Base-by-base conservation (phyloP, 2,329 filamentous ascomycete species). In the Fusarium chlamydosporum region DNA sequence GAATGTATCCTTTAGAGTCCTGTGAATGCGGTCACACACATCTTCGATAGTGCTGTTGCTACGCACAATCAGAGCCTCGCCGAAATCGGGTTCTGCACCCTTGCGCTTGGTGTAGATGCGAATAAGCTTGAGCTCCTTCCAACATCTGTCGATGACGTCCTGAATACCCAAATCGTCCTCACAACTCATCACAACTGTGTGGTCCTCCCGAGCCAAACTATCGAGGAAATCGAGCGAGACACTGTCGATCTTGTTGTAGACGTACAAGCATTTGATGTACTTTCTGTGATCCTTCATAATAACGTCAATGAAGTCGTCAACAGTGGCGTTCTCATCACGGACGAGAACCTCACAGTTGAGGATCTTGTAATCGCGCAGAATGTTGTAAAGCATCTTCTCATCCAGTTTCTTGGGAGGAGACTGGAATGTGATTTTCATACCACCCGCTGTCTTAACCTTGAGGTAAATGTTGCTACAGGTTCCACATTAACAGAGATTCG, bases 201-300 rank as follows among this genome's bases (percentile, higher is more conserved):
- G 86, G 4, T 94, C 93, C 81, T 99, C 96, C 64, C 94, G 90
- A 7, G 96, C 96, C 23, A 99, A 85, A 77, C 91, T 89, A 83
- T 99, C 92, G 47, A 99, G 88, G 81, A 96, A 97, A 78, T 97
- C 94, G 70, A 99, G 88, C 41, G 92, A 95, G 64, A 99, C 92
- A 78, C 89, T 91, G 82, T 99, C 96, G 82, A 99, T 97, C 83
- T 99, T 99, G 91, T 99, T 99, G 89, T 99, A 99, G 33, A 98
- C 95, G 82, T 99, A 99, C 33, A 99, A 86, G 77, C 93, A 91
- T 78, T 85, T 89, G 84, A 99, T 97, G 84, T 99, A 99, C 80
- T 97, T 99, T 77, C 96, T 86, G 84, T 99, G 96, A 77, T 97
- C 93, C 81, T 96, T 97, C 95, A 98, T 98, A 81, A 99, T 97